Evolutionary conservation across 495 filamentous ascomycete genomes (phyloP).

Genomic region (Penicillium steckii): DNA sequence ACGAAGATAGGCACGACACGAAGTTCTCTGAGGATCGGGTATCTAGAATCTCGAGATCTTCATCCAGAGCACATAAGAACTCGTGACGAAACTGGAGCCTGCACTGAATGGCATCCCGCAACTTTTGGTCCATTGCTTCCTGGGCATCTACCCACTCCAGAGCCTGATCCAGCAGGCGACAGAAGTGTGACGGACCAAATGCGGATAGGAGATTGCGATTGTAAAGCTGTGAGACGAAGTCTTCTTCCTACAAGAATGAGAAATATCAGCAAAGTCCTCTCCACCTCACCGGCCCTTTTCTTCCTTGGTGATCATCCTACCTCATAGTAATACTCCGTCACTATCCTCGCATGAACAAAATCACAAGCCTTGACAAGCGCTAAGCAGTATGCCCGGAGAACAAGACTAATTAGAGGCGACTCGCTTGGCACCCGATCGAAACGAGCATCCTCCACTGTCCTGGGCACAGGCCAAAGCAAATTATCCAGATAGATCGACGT

Average conservation of each 20-base stretch:
- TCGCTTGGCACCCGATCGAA: constrained; percentile 52
- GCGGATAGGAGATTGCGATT: constrained; percentile 70
- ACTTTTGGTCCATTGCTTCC: constrained; percentile 44
- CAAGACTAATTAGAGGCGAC: constrained; percentile 57
- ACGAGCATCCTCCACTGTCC: constrained; percentile 64
- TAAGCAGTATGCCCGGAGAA: constrained; percentile 84
- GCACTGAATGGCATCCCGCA: constrained; percentile 58
- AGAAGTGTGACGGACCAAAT: constrained; percentile 56
- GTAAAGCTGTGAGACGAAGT: constrained; percentile 90
- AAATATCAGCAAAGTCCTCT: background rate
- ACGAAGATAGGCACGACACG: constrained; percentile 38
- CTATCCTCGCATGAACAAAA: constrained; percentile 71
- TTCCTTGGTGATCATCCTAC: too few species aligned
- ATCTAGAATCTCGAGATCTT: constrained; percentile 42
- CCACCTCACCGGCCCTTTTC: background rate
- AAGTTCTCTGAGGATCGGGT: constrained; percentile 41
- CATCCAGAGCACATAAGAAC: constrained; percentile 55
- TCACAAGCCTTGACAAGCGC: constrained; percentile 80
- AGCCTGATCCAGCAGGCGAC: constrained; percentile 60
- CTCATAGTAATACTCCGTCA: constrained; percentile 82
- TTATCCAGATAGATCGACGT: constrained; percentile 92
- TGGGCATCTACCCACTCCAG: constrained; percentile 50
- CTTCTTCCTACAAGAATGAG: constrained; percentile 69
- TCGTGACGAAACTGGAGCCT: constrained; percentile 63
- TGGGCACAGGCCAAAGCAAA: constrained; percentile 70